A percentile compares a stretch with the other conserved stretches of the same genome.
phyloP scores from a whole-genome alignment of 2,329 filamentous ascomycete species.

The Fusarium concolor region DNA sequence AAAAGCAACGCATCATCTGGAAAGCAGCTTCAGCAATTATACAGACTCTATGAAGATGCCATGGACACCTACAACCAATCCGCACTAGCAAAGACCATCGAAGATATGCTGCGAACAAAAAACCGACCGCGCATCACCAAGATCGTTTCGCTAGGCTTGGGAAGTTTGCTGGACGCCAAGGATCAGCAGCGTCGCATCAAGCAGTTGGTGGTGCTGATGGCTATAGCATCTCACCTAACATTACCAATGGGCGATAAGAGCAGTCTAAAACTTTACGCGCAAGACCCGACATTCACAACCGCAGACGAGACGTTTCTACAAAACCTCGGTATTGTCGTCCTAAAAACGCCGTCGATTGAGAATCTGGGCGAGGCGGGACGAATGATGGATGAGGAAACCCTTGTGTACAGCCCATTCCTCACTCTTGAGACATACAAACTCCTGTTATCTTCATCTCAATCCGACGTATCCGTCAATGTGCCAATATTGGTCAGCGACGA shows the following conservation, averaged over 20 bases:
- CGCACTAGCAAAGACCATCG: constrained; percentile 22
- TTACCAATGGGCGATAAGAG: neutral
- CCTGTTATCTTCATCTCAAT: constrained; percentile 16
- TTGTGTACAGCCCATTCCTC: constrained; percentile 45
- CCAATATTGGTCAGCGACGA: constrained; percentile 42
- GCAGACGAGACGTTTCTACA: constrained; percentile 37
- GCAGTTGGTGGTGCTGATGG: constrained; percentile 40
- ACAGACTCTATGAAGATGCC: constrained; percentile 28
- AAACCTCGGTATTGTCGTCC: constrained; percentile 28
- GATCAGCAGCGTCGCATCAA: constrained; percentile 42
- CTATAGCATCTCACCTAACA: constrained; percentile 32
- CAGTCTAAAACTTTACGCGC: constrained; percentile 27
- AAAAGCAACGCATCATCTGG: constrained; percentile 17
- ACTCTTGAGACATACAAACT: constrained; percentile 40
- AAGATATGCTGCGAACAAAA: constrained; percentile 37
- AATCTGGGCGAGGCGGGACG: constrained; percentile 38
- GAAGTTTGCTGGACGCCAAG: constrained; percentile 36
- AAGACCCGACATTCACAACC: constrained; percentile 41
- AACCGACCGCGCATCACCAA: constrained; percentile 33
- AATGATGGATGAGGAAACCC: constrained; percentile 37
- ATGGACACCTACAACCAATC: constrained; percentile 30
- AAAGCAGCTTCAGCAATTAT: constrained; percentile 36
- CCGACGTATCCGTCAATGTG: neutral
- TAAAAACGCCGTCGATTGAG: constrained; percentile 33
- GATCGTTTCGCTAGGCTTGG: constrained; percentile 37